Evolutionary conservation across 768 basidiomycete genomes (phyloP), one percentile per base, ranked within the genome.

Genomic region (Boletus subcaerulescens): DNA sequence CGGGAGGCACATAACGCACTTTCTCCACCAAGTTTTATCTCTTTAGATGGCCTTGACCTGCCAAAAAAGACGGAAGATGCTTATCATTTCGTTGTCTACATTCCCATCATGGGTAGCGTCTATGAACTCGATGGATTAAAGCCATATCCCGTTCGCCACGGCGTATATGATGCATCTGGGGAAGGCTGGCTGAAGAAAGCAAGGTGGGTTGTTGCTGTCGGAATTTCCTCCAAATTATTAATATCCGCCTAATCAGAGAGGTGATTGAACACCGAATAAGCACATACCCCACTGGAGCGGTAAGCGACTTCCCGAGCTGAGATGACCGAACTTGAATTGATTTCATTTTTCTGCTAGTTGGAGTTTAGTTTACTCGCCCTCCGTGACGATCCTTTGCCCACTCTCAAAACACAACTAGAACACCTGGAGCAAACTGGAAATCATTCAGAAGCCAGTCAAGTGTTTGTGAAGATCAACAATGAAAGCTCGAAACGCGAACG

Each of bases 91-190:
- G 86, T 98, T 40, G 88, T 96, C 12, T 99, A 98, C 69, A 74
- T 96, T 45, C 96, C 96, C 5, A 74, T 85, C 41, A 79, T 86
- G 71, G 96, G 91, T 18, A 79, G 80, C 22, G 73, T 99, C 42
- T 98, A 95, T 72, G 96, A 99, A 73, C 79, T 99, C 32, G 96
- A 98, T 65, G 96, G 96, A 12, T 74, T 99, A 60, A 91, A 93
- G 68, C 73, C 77, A 44, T 74, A 79, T 58, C 87, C 96, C 3
- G 82, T 98, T 17, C 82, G 79, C 55, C 97, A 99, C 69, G 91
- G 90, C n/a, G 63, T 73, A 32, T 87, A 81, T 58, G 76, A 82
- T 22, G 85, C 85, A 49, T 71, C 68, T 10, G 85, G 84, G 6
- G 89, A 89, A 72, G 90, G 89, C 11, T 98, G 96, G 96, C 65